Percentiles rank a stretch among this genome's conserved stretches.
Evolutionary conservation across 31 red algal species (phyloP).

Genomic region (Odonthalia washingtoniensis): DNA sequence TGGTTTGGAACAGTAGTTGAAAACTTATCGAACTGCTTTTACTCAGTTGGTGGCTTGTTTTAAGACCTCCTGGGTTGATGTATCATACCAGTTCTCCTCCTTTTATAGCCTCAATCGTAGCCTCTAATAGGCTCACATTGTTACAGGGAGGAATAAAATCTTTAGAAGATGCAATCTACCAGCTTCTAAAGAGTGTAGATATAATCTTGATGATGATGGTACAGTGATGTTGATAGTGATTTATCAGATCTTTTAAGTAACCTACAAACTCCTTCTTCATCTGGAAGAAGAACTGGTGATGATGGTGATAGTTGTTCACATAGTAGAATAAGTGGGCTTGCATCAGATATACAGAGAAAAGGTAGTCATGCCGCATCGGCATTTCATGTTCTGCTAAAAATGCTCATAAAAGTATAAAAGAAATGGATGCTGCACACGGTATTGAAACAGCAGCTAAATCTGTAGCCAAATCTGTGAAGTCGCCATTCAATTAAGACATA

Average conservation of each 20-base stretch:
- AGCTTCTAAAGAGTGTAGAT: slow-evolving; percentile 53
- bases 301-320: slow-evolving; percentile 11
- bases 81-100: no score
- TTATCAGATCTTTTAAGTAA: background rate
- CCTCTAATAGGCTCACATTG: no score
- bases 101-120: no score
- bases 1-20: no score
- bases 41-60: no score
- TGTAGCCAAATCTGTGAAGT: background rate
- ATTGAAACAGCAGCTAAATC: slow-evolving; percentile 25
- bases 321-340: slow-evolving; percentile 30
- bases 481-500: background rate
- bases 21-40: no score
- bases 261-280: background rate
- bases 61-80: no score
- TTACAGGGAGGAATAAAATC: no score
- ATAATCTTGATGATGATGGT: slow-evolving; percentile 58
- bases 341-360: slow-evolving; percentile 37
- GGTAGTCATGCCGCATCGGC: slow-evolving; percentile 43
- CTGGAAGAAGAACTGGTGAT: background rate
- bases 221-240: background rate
- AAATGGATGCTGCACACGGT: slow-evolving; percentile 21
- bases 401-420: slow-evolving; percentile 32
- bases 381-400: slow-evolving; percentile 1
- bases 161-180: no score